Conservation (phyloP, 75 land plant species). For the Sequoiadendron giganteum region DNA sequence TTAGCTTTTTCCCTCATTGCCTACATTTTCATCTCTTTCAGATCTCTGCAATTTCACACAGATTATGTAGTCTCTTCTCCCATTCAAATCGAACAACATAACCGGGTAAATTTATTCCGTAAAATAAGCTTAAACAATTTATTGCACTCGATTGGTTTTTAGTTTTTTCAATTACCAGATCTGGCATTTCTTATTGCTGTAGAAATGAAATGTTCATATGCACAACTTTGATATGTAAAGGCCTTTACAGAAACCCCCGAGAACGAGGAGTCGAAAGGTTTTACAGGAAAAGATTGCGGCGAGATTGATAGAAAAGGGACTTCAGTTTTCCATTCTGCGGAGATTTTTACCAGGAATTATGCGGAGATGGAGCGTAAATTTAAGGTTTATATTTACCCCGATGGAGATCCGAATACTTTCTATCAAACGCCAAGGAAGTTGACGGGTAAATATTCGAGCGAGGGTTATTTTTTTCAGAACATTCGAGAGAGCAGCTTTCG, state of each 20-base stretch:
- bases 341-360: conserved; percentile 45
- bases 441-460: conserved; percentile 92
- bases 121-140: background rate
- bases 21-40: conserved; percentile 46
- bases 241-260: background rate
- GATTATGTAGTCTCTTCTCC: background rate
- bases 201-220: conserved; percentile 8
- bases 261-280: background rate
- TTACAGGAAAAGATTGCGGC: background rate
- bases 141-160: background rate
- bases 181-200: background rate
- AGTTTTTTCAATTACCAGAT: background rate
- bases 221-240: conserved; percentile 11
- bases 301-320: conserved; percentile 1
- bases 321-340: conserved; percentile 37
- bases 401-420: conserved; percentile 78
- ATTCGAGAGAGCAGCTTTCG: conserved; percentile 66
- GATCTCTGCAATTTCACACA: conserved; percentile 31
- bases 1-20: conserved; percentile 42
- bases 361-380: conserved; percentile 58
- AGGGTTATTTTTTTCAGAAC: conserved; percentile 93
- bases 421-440: conserved; percentile 90
- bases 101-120: background rate
- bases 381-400: conserved; percentile 75
- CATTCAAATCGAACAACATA: conserved; percentile 4